A percentile compares a stretch with the other conserved stretches of the same genome.
Evolutionary conservation across 169 alveolate species (phyloP).

Genomic region (Babesia caballi): DNA sequence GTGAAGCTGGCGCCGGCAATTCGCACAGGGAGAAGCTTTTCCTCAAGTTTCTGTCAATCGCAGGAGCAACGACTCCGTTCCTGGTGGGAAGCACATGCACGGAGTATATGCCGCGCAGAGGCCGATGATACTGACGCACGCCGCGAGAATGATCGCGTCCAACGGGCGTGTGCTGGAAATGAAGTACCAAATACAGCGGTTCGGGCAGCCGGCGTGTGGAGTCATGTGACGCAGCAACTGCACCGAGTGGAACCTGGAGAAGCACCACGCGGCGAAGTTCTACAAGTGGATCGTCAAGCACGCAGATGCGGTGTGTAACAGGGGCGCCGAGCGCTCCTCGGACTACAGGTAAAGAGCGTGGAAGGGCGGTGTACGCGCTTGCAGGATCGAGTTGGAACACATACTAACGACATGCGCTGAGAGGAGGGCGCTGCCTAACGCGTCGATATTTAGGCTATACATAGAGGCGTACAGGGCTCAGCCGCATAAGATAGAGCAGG

Average conservation of each 20-base stretch:
- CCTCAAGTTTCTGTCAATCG: conserved; percentile 37
- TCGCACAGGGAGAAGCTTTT: conserved; percentile 3
- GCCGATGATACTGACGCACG: conserved; percentile 40
- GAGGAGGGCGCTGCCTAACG: conserved; percentile 35
- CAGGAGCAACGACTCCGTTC: conserved; percentile 52
- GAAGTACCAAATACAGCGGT: conserved; percentile 42
- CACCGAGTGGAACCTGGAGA: conserved; percentile 64
- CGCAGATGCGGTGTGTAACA: conserved; percentile 5
- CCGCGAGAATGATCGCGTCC: conserved; percentile 29
- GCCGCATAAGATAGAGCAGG: neutral
- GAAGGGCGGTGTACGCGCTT: neutral
- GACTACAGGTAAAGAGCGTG: neutral
- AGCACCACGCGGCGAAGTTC: conserved; percentile 48
- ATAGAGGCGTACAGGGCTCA: neutral
- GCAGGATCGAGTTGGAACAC: conserved; percentile 57
- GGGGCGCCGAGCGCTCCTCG: neutral
- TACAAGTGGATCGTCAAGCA: conserved; percentile 54
- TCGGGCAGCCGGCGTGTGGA: neutral
- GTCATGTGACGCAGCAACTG: conserved; percentile 16
- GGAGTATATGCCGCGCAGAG: conserved; percentile 8
- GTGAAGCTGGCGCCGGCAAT: neutral
- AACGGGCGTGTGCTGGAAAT: conserved; percentile 8
- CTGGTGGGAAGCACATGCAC: conserved; percentile 16
- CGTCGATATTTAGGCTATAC: conserved; percentile 15
- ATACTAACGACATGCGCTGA: conserved; percentile 38